Evolutionary conservation across 1,284 basidiomycete species (phyloP), one percentile per base, ranked within the genome.

Genomic region (Cryptococcus depauperatus): DNA sequence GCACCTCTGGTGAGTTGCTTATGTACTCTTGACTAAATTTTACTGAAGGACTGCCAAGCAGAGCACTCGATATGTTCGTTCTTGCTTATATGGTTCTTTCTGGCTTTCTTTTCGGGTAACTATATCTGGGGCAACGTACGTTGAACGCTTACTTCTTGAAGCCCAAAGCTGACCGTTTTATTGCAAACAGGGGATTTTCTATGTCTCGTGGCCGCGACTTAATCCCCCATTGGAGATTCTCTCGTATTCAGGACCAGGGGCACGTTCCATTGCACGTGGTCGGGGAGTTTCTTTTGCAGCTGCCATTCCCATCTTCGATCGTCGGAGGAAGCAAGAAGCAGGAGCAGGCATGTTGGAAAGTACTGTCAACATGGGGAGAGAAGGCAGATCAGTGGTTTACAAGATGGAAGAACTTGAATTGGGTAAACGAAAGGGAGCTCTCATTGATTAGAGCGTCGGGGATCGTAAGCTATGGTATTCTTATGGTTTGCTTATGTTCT

Each of bases 151-250:
- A 14, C 10, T 29, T 41, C 41, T 23, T 46, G 19, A 16, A 9
- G 9, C 22, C 13, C 26, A 11, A 39, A 18, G 35, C 29, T 25
- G 23, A 25, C 13, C 14, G 33, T 19, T 18, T 19, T 37, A 13
- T 37, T 4, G 14, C 27, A n/a, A 9, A 2, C 48, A 72, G 70
- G 69, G 70, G 37, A 67, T 58, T n/a, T 65, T 58, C 54, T 96
- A 92, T 65, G 91, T 99, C 51, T 81, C 86, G 19, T 93, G 89
- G 84, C 95, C 93, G n/a, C 81, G 84, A 19, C 78, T 98, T 45
- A 80, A 85, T 55, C 84, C 89, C 3, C 82, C 85, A 10, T 82
- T 82, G 46, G 86, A 91, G 51, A 76, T 85, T 45, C 83, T 96
- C 44, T 81, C 82, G 64, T 97, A 92, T 71, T 76, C 77, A 41